phyloP scores from a whole-genome alignment of 192 early-diverging fungal species.

The Neocallimastix lanati region DNA sequence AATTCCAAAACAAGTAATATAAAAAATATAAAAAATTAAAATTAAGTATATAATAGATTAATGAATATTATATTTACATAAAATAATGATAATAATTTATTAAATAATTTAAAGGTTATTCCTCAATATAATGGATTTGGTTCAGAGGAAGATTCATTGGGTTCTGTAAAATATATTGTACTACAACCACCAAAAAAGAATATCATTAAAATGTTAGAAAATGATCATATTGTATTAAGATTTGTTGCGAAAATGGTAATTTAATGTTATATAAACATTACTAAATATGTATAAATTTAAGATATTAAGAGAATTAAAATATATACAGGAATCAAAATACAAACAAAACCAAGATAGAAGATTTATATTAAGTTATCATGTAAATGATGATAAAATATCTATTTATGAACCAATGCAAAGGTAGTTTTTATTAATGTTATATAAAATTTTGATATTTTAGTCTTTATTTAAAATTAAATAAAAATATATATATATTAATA shows the following conservation, averaged over 20 bases:
- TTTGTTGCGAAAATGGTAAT: slow-evolving; percentile 40
- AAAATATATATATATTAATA: no score
- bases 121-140: slow-evolving; percentile 47
- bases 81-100: neutral
- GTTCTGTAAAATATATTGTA: slow-evolving; percentile 33
- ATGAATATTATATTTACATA: no score
- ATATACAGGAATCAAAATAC: slow-evolving; percentile 34
- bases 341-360: slow-evolving; percentile 32
- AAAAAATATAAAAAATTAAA: neutral
- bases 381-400: slow-evolving; percentile 42
- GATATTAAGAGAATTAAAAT: no score
- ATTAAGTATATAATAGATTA: no score
- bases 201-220: slow-evolving; percentile 45
- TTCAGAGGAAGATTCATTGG: slow-evolving; percentile 37
- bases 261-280: no score
- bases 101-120: neutral
- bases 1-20: neutral
- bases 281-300: no score
- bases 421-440: no score
- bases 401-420: slow-evolving; percentile 45
- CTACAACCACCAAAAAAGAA: slow-evolving; percentile 46
- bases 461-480: no score
- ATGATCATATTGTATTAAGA: slow-evolving; percentile 36
- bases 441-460: no score
- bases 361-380: slow-evolving; percentile 37